Percentiles rank a stretch among this genome's conserved stretches.
These are phyloP conservation scores for Anisodus acutangulus DNA, from an alignment of 257 asterid genomes.

Conservation along the genomic window DNA sequence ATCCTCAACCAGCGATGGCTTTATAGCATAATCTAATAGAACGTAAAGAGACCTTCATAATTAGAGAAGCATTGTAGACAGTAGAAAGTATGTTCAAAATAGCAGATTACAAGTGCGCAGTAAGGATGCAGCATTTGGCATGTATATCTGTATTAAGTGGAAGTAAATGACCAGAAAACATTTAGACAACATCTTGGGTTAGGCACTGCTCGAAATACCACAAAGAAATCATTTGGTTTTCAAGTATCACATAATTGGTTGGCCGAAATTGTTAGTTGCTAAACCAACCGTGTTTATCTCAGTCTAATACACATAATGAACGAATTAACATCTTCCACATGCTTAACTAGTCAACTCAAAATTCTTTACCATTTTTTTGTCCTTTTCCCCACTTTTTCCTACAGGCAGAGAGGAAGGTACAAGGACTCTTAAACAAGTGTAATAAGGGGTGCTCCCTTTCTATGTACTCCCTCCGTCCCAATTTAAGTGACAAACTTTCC, in stretches of 20 bases:
- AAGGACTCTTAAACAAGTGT: no score
- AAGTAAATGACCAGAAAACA: not conserved
- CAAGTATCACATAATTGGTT: not conserved
- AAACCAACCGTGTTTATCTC: not conserved
- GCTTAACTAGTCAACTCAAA: conserved; percentile 1
- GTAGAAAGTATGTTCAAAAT: not conserved
- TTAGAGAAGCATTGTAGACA: not conserved
- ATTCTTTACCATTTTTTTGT: not conserved
- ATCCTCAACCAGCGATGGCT: conserved; percentile 79
- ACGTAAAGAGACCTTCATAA: conserved; percentile 12
- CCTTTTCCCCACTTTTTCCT: not conserved
- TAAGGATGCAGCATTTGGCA: conserved; percentile 17
- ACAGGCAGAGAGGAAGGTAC: no score
- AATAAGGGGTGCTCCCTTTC: no score
- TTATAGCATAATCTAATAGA: conserved; percentile 81
- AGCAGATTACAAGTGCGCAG: conserved; percentile 12
- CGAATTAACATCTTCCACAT: not conserved
- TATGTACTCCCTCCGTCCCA: no score
- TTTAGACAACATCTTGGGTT: not conserved
- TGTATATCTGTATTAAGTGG: not conserved
- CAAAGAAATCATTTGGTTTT: not conserved
- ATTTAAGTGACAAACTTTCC: no score
- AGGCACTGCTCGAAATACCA: conserved; percentile 9
- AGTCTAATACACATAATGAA: not conserved
- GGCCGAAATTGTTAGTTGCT: not conserved